Conservation (phyloP, 2,329 filamentous ascomycete genomes). For the Aspergillus eucalypticola region DNA sequence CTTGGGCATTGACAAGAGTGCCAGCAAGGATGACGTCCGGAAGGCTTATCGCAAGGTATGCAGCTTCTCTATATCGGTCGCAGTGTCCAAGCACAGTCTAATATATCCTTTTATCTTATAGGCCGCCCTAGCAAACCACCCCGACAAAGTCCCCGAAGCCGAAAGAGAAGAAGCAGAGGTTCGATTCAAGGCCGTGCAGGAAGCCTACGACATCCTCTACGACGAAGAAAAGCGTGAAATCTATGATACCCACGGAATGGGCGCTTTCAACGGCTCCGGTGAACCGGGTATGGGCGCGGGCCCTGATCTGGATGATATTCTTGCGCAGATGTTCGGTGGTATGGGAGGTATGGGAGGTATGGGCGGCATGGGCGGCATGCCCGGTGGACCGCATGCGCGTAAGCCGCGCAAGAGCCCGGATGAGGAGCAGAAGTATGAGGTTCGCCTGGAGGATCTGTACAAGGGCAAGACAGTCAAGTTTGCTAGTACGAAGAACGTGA, state of each 20-base stretch:
- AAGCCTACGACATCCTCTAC: conserved; percentile 96
- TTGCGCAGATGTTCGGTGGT: conserved; percentile 83
- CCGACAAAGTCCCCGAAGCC: conserved; percentile 89
- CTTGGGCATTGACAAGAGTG: conserved; percentile 70
- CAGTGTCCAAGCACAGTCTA: not conserved
- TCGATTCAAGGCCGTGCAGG: conserved; percentile 88
- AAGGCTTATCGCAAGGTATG: conserved; percentile 92
- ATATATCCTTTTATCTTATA: not conserved
- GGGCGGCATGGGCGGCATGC: conserved; percentile 54
- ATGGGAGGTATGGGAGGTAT: conserved; percentile 41
- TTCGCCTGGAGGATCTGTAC: conserved; percentile 91
- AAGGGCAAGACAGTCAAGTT: conserved; percentile 99
- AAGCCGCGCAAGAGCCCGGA: conserved; percentile 67
- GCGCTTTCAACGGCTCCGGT: conserved; percentile 80
- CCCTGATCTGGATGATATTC: conserved; percentile 82
- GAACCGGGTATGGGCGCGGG: conserved; percentile 64
- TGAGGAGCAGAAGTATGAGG: conserved; percentile 88
- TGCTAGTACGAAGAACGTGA: conserved; percentile 87
- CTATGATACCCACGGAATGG: conserved; percentile 95
- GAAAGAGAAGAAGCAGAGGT: conserved; percentile 82
- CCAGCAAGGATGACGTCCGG: conserved; percentile 80
- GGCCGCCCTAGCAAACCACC: conserved; percentile 86
- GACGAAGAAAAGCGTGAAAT: conserved; percentile 91
- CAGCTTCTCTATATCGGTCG: not conserved
- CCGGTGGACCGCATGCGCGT: conserved; percentile 46